Conservation (phyloP, 441 rosid genomes). For the Capsella rubella region DNA sequence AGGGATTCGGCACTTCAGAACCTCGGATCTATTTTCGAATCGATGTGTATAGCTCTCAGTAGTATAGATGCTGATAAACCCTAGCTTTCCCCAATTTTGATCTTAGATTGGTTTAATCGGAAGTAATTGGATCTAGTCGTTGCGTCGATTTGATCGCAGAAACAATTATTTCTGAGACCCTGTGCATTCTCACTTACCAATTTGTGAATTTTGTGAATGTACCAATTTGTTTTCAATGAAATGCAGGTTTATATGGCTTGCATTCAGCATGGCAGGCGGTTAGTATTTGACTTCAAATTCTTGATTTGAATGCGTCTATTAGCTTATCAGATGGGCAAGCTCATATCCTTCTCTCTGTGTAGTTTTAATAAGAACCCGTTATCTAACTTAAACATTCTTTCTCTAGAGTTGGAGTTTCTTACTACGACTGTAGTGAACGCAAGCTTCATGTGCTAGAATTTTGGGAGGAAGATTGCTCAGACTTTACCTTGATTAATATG, state of each 20-base stretch:
- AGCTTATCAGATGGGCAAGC: no score
- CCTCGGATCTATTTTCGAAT: not conserved
- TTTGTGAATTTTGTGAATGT: conserved; percentile 4
- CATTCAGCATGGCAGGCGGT: conserved; percentile 78
- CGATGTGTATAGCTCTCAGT: conserved; percentile 5
- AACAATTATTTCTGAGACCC: not conserved
- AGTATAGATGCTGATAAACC: conserved; percentile 10
- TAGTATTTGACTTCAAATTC: conserved; percentile 40
- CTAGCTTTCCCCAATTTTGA: conserved; percentile 1
- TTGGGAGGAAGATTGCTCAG: conserved; percentile 88
- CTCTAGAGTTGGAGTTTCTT: conserved; percentile 83
- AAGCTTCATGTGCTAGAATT: conserved; percentile 91
- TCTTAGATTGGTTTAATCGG: conserved; percentile 31
- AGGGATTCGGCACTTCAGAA: not conserved
- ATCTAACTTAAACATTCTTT: conserved; percentile 24
- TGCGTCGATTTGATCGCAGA: conserved; percentile 20
- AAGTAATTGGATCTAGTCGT: conserved; percentile 15
- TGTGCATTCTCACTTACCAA: conserved; percentile 4
- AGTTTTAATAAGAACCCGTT: conserved; percentile 9
- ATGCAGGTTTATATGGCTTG: conserved; percentile 96
- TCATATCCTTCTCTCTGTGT: conserved; percentile 2
- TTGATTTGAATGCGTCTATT: conserved; percentile 2
- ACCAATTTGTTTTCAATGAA: conserved; percentile 32
- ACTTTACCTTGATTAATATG: conserved; percentile 78
- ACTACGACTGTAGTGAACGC: conserved; percentile 82